Percentiles rank a stretch among this genome's conserved stretches.
Evolutionary conservation across 176 grass and related monocot species (phyloP).

Genomic region (Tillandsia fasciculata): DNA sequence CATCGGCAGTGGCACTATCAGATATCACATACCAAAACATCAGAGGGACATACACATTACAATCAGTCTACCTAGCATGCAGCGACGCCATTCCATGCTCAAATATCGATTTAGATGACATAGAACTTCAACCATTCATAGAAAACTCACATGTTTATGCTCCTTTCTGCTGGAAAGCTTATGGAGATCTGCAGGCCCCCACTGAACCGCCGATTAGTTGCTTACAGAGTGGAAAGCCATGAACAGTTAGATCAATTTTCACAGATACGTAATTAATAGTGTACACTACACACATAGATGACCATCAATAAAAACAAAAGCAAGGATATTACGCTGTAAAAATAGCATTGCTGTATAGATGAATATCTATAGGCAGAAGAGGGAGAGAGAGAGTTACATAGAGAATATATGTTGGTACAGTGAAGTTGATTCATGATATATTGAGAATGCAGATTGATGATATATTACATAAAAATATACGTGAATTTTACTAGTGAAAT

Average conservation of each 20-base stretch:
- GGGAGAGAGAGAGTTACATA: neutral
- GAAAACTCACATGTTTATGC: neutral
- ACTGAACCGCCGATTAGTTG: slow-evolving; percentile 40
- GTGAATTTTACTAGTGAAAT: too few relatives aligned
- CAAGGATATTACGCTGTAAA: neutral
- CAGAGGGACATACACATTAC: slow-evolving; percentile 44
- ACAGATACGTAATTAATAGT: neutral
- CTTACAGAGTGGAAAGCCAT: slow-evolving; percentile 10
- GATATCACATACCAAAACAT: slow-evolving; percentile 39
- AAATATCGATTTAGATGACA: slow-evolving; percentile 27
- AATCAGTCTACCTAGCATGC: slow-evolving; percentile 51
- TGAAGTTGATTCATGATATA: too few relatives aligned
- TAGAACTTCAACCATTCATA: slow-evolving; percentile 24
- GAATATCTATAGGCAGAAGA: neutral
- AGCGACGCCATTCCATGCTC: slow-evolving; percentile 44
- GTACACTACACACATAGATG: neutral
- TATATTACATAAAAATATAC: too few relatives aligned
- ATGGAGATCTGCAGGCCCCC: slow-evolving; percentile 22
- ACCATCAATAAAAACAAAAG: neutral
- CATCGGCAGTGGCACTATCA: slow-evolving; percentile 41
- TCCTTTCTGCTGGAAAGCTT: slow-evolving; percentile 62
- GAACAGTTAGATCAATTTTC: neutral
- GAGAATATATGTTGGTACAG: too few relatives aligned
- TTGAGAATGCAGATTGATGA: too few relatives aligned
- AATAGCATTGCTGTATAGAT: neutral